These are phyloP conservation scores for Craspedostauros australis DNA, from an alignment of 108 stramenopile genomes.

Conservation along the genomic window DNA sequence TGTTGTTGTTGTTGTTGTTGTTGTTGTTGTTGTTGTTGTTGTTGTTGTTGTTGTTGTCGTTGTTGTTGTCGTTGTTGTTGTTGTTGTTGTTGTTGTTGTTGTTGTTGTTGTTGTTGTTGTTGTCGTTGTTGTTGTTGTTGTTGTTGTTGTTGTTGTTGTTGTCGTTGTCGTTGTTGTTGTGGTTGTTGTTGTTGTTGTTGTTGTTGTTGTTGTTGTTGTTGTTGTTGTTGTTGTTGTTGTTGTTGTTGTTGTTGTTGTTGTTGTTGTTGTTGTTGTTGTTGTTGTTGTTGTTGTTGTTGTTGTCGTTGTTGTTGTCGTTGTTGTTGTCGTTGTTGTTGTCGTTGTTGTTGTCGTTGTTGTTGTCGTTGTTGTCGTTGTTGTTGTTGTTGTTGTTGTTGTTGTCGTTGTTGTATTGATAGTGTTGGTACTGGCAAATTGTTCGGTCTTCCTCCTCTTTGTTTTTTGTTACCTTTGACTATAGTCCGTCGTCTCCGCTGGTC, in stretches of 20 bases:
- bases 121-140: neutral
- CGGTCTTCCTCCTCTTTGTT: too few species aligned
- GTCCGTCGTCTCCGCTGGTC: too few species aligned
- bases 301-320: neutral
- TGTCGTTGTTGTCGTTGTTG: neutral
- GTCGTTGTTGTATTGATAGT: too few species aligned
- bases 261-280: constrained; percentile 1
- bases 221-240: constrained; percentile 1
- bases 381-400: neutral
- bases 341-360: neutral
- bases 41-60: neutral
- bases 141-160: constrained; percentile 1
- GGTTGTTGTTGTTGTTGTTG: constrained; percentile 1
- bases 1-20: constrained; percentile 1
- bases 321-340: neutral
- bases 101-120: constrained; percentile 1
- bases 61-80: neutral
- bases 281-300: constrained; percentile 1
- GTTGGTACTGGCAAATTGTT: too few species aligned
- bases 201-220: constrained; percentile 1
- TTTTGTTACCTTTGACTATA: too few species aligned
- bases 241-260: constrained; percentile 1
- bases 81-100: constrained; percentile 1
- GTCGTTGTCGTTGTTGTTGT: neutral
- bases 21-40: constrained; percentile 1